Conservation (phyloP, 371 early-diverging fungal genomes). For the Mortierella sp. region DNA sequence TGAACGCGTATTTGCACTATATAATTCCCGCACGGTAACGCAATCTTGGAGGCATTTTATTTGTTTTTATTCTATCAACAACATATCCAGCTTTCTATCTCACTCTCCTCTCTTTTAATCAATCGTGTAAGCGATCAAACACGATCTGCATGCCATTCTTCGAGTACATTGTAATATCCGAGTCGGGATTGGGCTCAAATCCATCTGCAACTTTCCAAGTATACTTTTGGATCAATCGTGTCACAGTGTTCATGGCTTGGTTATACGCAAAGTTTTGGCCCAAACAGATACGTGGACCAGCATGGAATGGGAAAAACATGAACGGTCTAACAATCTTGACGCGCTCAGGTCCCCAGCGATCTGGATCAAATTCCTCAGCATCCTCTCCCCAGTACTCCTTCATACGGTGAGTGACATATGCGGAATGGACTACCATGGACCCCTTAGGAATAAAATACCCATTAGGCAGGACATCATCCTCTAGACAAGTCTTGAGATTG, state of each 20-base stretch:
- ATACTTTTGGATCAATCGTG: slow-evolving; percentile 35
- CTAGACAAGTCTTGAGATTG: slow-evolving; percentile 54
- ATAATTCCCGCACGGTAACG: no score
- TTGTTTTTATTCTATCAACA: no score
- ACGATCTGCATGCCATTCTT: slow-evolving; percentile 51
- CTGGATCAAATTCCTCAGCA: slow-evolving; percentile 71
- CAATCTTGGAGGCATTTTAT: no score
- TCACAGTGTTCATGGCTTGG: slow-evolving; percentile 54
- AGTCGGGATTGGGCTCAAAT: slow-evolving; percentile 53
- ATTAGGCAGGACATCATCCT: slow-evolving; percentile 63
- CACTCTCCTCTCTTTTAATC: no score
- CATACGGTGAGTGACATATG: slow-evolving; percentile 62
- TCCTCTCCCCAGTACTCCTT: slow-evolving; percentile 75
- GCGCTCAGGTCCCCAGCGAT: slow-evolving; percentile 65
- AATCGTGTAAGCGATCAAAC: no score
- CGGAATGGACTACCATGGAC: slow-evolving; percentile 60
- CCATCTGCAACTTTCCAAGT: slow-evolving; percentile 45
- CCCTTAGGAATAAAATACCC: slow-evolving; percentile 69
- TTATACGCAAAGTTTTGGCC: slow-evolving; percentile 58
- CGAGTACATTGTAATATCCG: slow-evolving; percentile 56
- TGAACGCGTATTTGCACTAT: no score
- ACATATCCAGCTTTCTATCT: no score
- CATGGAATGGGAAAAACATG: slow-evolving; percentile 58
- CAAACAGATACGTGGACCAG: slow-evolving; percentile 53
- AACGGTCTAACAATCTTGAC: slow-evolving; percentile 51